A percentile compares a stretch with the other conserved stretches of the same genome.
phyloP scores from a whole-genome alignment of 1,284 basidiomycete species.

The Cutaneotrichosporon mucoides region DNA sequence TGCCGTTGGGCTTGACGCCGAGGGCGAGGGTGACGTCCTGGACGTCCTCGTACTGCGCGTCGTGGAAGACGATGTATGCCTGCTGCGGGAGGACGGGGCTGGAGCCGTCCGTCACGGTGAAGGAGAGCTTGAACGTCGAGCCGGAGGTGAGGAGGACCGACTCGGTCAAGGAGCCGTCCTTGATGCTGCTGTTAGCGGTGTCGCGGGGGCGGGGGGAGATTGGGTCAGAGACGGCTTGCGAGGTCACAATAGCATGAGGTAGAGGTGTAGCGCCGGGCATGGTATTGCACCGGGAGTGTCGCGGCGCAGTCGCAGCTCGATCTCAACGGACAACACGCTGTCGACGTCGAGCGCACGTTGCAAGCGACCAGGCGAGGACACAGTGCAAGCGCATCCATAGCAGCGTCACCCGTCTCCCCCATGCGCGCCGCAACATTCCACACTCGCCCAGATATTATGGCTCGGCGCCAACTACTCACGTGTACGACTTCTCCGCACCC shows the following conservation, averaged over 20 bases:
- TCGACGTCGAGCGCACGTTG: no score
- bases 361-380: no score
- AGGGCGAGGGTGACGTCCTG: conserved; percentile 1
- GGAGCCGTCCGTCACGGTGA: conserved; percentile 1
- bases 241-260: no score
- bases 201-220: not conserved
- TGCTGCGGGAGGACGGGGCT: conserved; percentile 3
- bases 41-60: not conserved
- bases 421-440: no score
- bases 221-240: no score
- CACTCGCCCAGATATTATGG: no score
- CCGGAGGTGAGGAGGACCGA: not conserved
- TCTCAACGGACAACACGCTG: no score
- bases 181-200: conserved; percentile 1
- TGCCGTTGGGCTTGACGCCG: conserved; percentile 6
- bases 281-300: no score
- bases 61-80: conserved; percentile 5
- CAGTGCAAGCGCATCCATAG: no score
- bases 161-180: not conserved
- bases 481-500: not conserved
- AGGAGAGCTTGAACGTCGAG: conserved; percentile 6
- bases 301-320: no score
- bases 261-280: no score
- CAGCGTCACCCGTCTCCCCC: no score
- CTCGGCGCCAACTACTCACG: not conserved